Conservation (phyloP, 192 early-diverging fungal genomes). For the Backusella psychrophila region DNA sequence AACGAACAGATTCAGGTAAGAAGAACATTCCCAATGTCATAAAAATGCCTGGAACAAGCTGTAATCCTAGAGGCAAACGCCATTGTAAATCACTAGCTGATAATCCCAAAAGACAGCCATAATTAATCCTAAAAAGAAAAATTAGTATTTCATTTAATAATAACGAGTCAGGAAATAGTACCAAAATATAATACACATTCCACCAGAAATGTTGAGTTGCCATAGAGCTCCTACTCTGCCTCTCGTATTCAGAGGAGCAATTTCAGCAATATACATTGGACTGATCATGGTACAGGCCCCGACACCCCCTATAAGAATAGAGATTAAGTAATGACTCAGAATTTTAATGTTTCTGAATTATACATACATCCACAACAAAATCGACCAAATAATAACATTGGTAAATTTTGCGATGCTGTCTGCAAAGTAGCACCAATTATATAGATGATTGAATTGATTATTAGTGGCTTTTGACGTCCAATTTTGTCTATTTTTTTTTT, state of each 20-base stretch:
- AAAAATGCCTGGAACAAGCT: slow-evolving; percentile 17
- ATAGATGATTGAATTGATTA: not conserved
- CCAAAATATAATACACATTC: slow-evolving; percentile 3
- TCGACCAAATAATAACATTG: slow-evolving; percentile 7
- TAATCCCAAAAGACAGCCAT: slow-evolving; percentile 1
- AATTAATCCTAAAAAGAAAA: slow-evolving; percentile 1
- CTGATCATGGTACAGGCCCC: slow-evolving; percentile 1
- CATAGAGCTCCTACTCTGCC: slow-evolving; percentile 12
- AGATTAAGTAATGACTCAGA: not conserved
- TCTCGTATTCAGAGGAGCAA: not conserved
- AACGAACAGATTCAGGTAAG: slow-evolving; percentile 9
- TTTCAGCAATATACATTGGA: slow-evolving; percentile 11
- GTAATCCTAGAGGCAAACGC: slow-evolving; percentile 17
- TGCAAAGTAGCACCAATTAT: slow-evolving; percentile 3
- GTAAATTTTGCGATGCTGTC: not conserved
- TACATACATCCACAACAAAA: not conserved
- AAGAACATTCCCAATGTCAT: slow-evolving; percentile 8
- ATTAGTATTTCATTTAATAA: not conserved
- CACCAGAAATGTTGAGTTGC: slow-evolving; percentile 10
- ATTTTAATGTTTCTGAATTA: not conserved
- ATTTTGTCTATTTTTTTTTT: not conserved
- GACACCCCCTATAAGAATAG: not conserved
- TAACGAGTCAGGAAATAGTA: not conserved
- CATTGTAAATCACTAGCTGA: slow-evolving; percentile 12
- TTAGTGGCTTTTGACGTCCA: slow-evolving; percentile 3